phyloP scores from a whole-genome alignment of 192 early-diverging fungal genomes.

The Backusella morwellensis region DNA sequence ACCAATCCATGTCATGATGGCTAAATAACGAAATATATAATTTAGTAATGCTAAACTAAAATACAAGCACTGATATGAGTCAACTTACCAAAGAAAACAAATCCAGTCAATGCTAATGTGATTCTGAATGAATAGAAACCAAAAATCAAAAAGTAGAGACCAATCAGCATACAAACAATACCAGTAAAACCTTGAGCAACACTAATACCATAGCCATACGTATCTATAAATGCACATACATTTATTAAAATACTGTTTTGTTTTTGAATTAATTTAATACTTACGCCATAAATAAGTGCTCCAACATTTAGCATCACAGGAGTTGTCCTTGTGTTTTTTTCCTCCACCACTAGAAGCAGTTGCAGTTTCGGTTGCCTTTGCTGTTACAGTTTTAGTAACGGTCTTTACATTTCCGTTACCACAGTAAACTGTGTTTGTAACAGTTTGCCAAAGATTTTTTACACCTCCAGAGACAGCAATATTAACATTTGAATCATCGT shows the following conservation, averaged over 20 bases:
- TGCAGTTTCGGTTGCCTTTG: not conserved
- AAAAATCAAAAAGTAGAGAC: slow-evolving; percentile 47
- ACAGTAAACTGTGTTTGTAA: slow-evolving; percentile 24
- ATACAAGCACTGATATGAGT: not conserved
- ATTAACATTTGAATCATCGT: not conserved
- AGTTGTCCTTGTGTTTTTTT: not conserved
- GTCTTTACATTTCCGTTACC: slow-evolving; percentile 31
- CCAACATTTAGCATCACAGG: slow-evolving; percentile 33
- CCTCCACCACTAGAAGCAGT: not conserved
- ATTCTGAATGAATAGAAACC: slow-evolving; percentile 49
- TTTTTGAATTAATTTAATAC: not conserved
- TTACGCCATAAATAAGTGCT: slow-evolving; percentile 34
- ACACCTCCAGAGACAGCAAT: not conserved
- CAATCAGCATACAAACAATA: slow-evolving; percentile 41
- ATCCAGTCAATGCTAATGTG: slow-evolving; percentile 44
- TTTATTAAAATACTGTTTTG: not conserved
- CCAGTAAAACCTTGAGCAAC: slow-evolving; percentile 42
- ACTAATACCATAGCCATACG: slow-evolving; percentile 37
- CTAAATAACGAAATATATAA: slow-evolving; percentile 10
- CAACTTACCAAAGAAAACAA: slow-evolving; percentile 47
- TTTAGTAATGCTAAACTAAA: not conserved
- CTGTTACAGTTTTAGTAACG: slow-evolving; percentile 26
- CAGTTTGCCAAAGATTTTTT: slow-evolving; percentile 27
- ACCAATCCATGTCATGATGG: slow-evolving; percentile 37
- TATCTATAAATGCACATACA: slow-evolving; percentile 15